Evolutionary conservation across 2,329 filamentous ascomycete species (phyloP), one percentile per base, ranked within the genome.

Genomic region (Fusarium sp.): DNA sequence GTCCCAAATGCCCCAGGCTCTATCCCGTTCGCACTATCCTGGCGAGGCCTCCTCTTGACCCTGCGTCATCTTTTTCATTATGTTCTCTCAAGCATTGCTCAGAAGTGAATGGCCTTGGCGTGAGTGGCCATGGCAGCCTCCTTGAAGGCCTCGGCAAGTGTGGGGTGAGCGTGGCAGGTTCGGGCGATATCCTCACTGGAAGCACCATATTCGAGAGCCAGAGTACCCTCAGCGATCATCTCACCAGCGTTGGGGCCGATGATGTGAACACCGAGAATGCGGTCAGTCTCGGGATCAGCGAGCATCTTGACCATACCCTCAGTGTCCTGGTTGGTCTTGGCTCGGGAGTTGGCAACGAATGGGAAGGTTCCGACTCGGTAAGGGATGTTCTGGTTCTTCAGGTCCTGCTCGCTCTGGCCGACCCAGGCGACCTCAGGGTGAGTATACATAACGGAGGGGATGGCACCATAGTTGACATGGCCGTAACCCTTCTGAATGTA

Each of bases 401-500:
- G 89, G 78, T 99, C 96, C 82, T 96, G 93, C 88, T 99, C 96
- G 83, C 92, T 98, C 88, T 98, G 95, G 67, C 96, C 96, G 53
- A 99, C 96, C 96, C 96, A 99, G 41, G 96, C 95, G 75, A 98
- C 96, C 85, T 99, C 96, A 39, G 96, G 96, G 87, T 98, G 93
- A 17, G 96, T 98, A 90, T 99, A 99, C 96, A 99, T 99, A 86
- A 99, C 96, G 39, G 94, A 96, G 75, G 96, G 96, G 82, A 99
- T 99, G 84, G 93, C 94, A 80, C 91, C 94, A 87, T 99, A 99
- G 92, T 99, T 99, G 86, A 99, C 96, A 85, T 99, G 96, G 67
- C 96, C 96, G 85, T 97, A 93, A 76, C 95, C 95, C 89, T 98
- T 98, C 87, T 94, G 96, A 85, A 99, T 96, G 88, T 95, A 98